phyloP scores from a whole-genome alignment of 2,329 filamentous ascomycete species.

The Setomelanomma holmii region DNA sequence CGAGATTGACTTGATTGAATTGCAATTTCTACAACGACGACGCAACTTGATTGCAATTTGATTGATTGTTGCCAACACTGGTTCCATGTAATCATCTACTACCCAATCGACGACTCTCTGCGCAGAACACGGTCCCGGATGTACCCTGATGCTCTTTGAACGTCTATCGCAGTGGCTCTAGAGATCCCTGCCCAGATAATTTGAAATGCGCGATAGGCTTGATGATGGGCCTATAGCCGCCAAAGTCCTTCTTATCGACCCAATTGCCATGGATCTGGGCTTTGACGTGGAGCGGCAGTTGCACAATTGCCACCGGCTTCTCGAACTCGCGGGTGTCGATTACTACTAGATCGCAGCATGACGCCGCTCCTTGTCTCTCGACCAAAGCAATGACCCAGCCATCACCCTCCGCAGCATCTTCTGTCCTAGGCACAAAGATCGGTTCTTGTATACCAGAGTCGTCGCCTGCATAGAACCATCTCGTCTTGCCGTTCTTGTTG shows the following conservation, averaged over 20 bases:
- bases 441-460: background rate
- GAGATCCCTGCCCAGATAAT: background rate
- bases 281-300: slow-evolving; percentile 45
- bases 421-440: background rate
- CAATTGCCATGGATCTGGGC: slow-evolving; percentile 51
- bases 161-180: too few relatives aligned
- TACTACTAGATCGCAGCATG: background rate
- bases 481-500: background rate
- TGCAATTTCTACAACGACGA: too few relatives aligned
- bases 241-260: slow-evolving; percentile 46
- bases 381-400: background rate
- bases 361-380: background rate
- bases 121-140: too few relatives aligned
- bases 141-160: too few relatives aligned
- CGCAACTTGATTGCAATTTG: too few relatives aligned
- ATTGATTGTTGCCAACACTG: too few relatives aligned
- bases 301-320: slow-evolving; percentile 44
- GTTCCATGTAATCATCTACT: too few relatives aligned
- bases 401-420: background rate
- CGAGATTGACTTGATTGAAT: too few relatives aligned
- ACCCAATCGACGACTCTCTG: too few relatives aligned
- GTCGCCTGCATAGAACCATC: background rate
- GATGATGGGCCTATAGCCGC: background rate
- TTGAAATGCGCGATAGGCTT: background rate
- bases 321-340: slow-evolving; percentile 48